phyloP scores from a whole-genome alignment of 139 green algal species.

The Chlorella sp. region DNA sequence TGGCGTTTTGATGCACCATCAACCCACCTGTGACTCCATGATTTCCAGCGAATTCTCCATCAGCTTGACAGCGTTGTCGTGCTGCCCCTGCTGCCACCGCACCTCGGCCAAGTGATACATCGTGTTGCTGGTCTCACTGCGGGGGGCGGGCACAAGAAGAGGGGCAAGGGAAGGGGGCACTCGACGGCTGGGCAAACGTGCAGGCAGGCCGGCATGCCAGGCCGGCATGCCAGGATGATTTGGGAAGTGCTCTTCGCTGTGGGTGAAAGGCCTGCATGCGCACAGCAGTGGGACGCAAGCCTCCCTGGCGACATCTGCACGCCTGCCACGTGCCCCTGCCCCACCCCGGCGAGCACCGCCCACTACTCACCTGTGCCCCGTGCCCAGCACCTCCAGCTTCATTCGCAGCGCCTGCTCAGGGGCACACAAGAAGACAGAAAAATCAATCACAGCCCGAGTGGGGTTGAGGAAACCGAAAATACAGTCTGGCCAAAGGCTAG shows the following conservation, averaged over 20 bases:
- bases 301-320: too few relatives aligned
- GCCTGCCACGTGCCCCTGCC: neutral
- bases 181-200: too few relatives aligned
- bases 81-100: slow-evolving; percentile 33
- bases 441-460: too few relatives aligned
- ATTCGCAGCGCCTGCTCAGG: slow-evolving; percentile 48
- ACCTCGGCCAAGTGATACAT: slow-evolving; percentile 39
- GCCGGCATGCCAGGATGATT: neutral
- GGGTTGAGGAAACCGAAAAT: too few relatives aligned
- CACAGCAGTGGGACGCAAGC: neutral
- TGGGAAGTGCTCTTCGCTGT: neutral
- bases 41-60: slow-evolving; percentile 34
- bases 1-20: too few relatives aligned
- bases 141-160: neutral
- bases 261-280: neutral
- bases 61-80: slow-evolving; percentile 27
- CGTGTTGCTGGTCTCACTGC: slow-evolving; percentile 36
- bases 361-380: slow-evolving; percentile 28
- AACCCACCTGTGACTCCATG: slow-evolving; percentile 38
- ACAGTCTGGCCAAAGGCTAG: too few relatives aligned
- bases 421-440: too few relatives aligned
- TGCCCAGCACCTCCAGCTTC: slow-evolving; percentile 64
- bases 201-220: neutral
- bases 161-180: neutral
- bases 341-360: neutral